Percentiles rank a stretch among this genome's conserved stretches.
These are phyloP conservation scores for Tubosaeta brunneosetosa DNA, from an alignment of 768 basidiomycete species.

Conservation along the genomic window DNA sequence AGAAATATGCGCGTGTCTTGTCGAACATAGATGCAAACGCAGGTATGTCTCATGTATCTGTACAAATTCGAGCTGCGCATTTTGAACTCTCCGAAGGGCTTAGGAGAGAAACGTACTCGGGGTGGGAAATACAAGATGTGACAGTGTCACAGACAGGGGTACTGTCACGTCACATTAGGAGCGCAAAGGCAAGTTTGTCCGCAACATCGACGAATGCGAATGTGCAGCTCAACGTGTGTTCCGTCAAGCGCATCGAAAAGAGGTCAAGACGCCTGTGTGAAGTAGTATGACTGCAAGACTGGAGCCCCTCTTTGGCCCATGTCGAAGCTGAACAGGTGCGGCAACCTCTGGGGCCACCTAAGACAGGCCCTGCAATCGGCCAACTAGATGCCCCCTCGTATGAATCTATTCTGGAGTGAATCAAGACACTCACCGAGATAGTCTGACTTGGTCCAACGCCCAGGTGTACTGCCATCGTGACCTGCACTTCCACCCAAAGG, in stretches of 20 bases:
- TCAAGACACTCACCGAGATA: conserved; percentile 28
- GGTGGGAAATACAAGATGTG: conserved; percentile 14
- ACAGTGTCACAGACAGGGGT: conserved; percentile 28
- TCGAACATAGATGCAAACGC: background rate
- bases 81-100: background rate
- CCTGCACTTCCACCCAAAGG: background rate
- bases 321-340: conserved; percentile 6
- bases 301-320: background rate
- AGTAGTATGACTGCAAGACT: conserved; percentile 19
- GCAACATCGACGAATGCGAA: conserved; percentile 20
- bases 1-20: background rate
- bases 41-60: conserved; percentile 2
- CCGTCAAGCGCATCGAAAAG: conserved; percentile 20
- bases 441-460: conserved; percentile 11
- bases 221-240: conserved; percentile 29
- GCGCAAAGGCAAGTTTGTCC: conserved; percentile 27
- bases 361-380: conserved; percentile 1
- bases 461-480: background rate
- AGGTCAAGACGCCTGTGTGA: conserved; percentile 27
- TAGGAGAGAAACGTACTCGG: background rate
- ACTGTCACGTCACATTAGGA: conserved; percentile 25
- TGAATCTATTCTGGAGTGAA: conserved; percentile 26
- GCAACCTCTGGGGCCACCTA: background rate
- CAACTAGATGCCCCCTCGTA: conserved; percentile 18
- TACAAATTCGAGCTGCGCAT: background rate